These are phyloP conservation scores for Geotrichum cucujoidarum DNA, from an alignment of 1,139 yeast species.

Conservation along the genomic window DNA sequence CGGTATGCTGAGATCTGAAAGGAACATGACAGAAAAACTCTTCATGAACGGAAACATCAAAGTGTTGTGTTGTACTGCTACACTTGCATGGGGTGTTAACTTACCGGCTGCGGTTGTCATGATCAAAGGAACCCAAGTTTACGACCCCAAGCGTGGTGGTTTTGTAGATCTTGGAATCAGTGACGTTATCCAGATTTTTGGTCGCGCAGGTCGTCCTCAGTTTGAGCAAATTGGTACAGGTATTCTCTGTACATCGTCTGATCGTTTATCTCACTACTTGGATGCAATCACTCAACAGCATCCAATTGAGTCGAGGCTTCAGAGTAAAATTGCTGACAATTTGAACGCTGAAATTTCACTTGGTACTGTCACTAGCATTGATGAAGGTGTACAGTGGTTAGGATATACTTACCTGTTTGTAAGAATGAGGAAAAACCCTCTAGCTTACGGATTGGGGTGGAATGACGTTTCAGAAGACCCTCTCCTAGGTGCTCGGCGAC, in stretches of 20 bases:
- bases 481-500: constrained; percentile 62
- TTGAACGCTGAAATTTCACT: constrained; percentile 92
- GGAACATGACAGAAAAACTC: constrained; percentile 85
- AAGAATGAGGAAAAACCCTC: constrained; percentile 90
- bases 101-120: constrained; percentile 97
- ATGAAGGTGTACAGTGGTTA: constrained; percentile 93
- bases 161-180: constrained; percentile 89
- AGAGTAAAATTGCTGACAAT: constrained; percentile 78
- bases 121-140: constrained; percentile 92
- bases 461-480: constrained; percentile 81
- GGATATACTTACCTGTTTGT: constrained; percentile 95
- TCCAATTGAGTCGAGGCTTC: constrained; percentile 85
- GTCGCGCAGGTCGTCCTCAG: constrained; percentile 99
- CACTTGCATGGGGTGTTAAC: constrained; percentile 99
- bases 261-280: constrained; percentile 78
- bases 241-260: constrained; percentile 77
- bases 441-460: constrained; percentile 91
- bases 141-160: constrained; percentile 93
- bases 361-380: constrained; percentile 92
- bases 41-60: constrained; percentile 81
- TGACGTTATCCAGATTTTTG: constrained; percentile 95
- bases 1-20: constrained; percentile 87
- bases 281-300: constrained; percentile 88
- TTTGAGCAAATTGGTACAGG: constrained; percentile 91
- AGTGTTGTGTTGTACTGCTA: constrained; percentile 93